These are phyloP conservation scores for Microdochium paspali DNA, from an alignment of 2,329 filamentous ascomycete species.

Conservation along the genomic window DNA sequence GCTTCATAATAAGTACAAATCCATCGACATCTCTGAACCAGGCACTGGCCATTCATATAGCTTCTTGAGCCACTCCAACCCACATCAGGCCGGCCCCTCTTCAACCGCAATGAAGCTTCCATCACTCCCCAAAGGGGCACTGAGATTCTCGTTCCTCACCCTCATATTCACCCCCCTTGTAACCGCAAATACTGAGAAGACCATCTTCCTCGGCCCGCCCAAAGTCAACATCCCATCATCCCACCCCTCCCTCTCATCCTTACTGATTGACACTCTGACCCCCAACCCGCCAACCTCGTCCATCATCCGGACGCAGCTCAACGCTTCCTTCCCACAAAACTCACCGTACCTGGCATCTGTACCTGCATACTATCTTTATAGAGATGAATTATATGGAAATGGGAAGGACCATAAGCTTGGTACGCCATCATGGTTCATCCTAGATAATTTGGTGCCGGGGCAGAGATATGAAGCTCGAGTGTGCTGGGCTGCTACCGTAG, in stretches of 20 bases:
- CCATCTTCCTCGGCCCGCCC: conserved; percentile 70
- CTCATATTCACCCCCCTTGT: conserved; percentile 11
- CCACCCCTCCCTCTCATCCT: conserved; percentile 45
- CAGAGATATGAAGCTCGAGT: conserved; percentile 85
- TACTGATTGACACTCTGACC: conserved; percentile 57
- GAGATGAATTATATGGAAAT: neutral
- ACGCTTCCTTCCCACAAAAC: conserved; percentile 56
- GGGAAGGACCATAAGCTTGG: conserved; percentile 33
- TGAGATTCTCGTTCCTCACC: conserved; percentile 7
- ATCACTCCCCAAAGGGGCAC: too few species aligned
- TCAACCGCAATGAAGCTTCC: too few species aligned
- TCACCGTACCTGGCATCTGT: conserved; percentile 14
- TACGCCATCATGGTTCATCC: conserved; percentile 66
- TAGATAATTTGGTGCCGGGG: conserved; percentile 58
- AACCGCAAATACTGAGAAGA: conserved; percentile 79
- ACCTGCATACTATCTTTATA: neutral
- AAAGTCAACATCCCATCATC: conserved; percentile 43
- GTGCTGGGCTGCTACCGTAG: conserved; percentile 88
- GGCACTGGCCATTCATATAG: too few species aligned
- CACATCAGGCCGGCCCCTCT: neutral
- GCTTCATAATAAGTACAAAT: too few species aligned
- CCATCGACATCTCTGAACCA: too few species aligned
- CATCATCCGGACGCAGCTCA: conserved; percentile 50
- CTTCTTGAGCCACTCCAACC: too few species aligned
- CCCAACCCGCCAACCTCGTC: conserved; percentile 34